Base-by-base conservation (phyloP, 2,329 filamentous ascomycete genomes). In the Aspergillus sp. region DNA sequence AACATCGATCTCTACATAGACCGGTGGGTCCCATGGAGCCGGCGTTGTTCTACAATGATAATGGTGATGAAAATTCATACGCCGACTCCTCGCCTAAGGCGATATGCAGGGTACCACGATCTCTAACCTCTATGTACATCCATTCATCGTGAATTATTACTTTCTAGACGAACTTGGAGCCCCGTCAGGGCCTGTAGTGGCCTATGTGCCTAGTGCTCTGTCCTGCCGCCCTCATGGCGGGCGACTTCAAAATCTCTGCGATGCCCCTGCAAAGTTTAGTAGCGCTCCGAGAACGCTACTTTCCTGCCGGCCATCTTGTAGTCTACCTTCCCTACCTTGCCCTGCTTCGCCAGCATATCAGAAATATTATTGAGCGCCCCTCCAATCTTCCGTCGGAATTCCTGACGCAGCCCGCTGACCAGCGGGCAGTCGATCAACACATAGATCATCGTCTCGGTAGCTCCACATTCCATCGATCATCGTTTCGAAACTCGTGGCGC, bases 121-220 rank as follows among this genome's bases (percentile, higher is more conserved):
- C n/a, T n/a, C n/a, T n/a, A n/a, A n/a, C n/a, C n/a, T n/a, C n/a
- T n/a, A n/a, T n/a, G n/a, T n/a, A n/a, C n/a, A n/a, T n/a, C n/a
- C n/a, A n/a, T n/a, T n/a, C n/a, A n/a, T n/a, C n/a, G n/a, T n/a
- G n/a, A n/a, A n/a, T n/a, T n/a, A n/a, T n/a, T n/a, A n/a, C n/a
- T n/a, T n/a, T 57, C 42, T 41, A 40, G 46, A 49, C 43, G 46
- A 56, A 52, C 48, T 55, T 56, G 33, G 49, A 48, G 52, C 50
- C 52, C 50, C 47, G 47, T 50, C 51, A 47, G 32, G 42, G 50
- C 52, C 48, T 51, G 27, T 48, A 39, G 36, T 51, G 42, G 49
- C 51, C 48, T 27, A 45, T 5, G 27, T 50, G 50, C 47, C 45
- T 46, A 26, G 32, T 39, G 32, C 43, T 48, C 30, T 52, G 45